Evolutionary conservation across 2,329 filamentous ascomycete species (phyloP), one percentile per base, ranked within the genome.

Genomic region (Dryadomyces sulphureus): DNA sequence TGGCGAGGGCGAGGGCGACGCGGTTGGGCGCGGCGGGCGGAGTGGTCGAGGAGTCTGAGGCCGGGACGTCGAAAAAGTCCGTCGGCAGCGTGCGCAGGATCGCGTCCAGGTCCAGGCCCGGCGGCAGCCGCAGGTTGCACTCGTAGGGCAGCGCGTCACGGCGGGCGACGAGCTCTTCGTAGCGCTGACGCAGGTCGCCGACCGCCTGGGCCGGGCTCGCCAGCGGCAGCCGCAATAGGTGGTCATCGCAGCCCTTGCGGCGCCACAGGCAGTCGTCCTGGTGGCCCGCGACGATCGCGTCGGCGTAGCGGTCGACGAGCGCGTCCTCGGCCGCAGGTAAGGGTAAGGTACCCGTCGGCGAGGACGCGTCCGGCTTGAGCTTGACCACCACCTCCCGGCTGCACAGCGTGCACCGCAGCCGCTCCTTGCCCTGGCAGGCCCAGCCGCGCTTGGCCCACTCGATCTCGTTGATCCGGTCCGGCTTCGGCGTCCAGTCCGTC

Each of bases 361-460:
- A n/a, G n/a, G n/a, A n/a, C n/a, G 7, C 22, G 45, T 20, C n/a
- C 27, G 21, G 5, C 24, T 5, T 27, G 16, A 32, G 27, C 27
- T 32, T 32, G 4, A 96, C 84, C 5, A 92, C 75, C 36, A 95
- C 70, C 55, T 93, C 84, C 55, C 83, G 81, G 57, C 82, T 81
- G 57, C 92, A 98, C 2, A 89, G 77, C 36, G 83, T 80, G 60
- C 92, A 98, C 17, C 79, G 77, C 16, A 96, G 86, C 4, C 84
- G 84, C 62, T 94, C 88, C 52, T 79, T 79, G 54, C 82, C 82
- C 40, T 83, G 78, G 56, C 90, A 95, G 4, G 81, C 72, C 90
- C 92, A 98, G 1, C 90, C 90, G 48, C 84, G 70, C 67, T 90
- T 94, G 1, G 89, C 89, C 92, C 92, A 98, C 60, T 88, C 83